Evolutionary conservation across 2,329 filamentous ascomycete genomes (phyloP), one percentile per base, ranked within the genome.

Genomic region (Fusarium foetens): DNA sequence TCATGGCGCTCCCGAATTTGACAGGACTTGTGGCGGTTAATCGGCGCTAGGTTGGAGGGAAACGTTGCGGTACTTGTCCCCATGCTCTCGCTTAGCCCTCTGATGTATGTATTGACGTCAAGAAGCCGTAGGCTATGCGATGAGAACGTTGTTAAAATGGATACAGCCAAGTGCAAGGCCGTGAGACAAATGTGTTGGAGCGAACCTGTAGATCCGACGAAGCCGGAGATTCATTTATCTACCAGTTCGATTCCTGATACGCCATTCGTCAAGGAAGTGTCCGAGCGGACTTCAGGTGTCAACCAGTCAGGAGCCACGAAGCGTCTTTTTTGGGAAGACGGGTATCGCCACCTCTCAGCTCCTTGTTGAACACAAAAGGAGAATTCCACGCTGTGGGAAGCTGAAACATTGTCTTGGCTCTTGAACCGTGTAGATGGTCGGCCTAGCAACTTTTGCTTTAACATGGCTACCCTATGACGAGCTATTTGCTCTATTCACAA

Each of bases 221-320:
- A 52, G 45, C 45, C 57, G 58, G 70, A 48, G 48, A 49, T 46
- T 70, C 53, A 54, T 52, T 48, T 29, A 29, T 52, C 53, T 36
- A 38, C n/a, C 45, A 46, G 38, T 38, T 31, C 35, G 57, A 25
- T 57, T 57, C 39, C 66, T 53, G 58, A 51, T 27, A 75, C 66
- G 46, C 64, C 55, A 75, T 76, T 68, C 63, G 74, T 68, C 60
- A 27, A 59, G 59, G 39, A 45, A 43, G 42, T 46, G 46, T 71
- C 62, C 58, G 48, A 60, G 66, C 66, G 60, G 66, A 51, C 25
- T 48, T 57, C 58, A 36, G 42, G 35, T 39, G 43, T 59, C 39
- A 42, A 59, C 75, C 75, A 77, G 68, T 77, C 39, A 75, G 72
- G 73, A 55, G 61, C 65, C 52, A 43, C 58, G 55, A 49, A 70